Evolutionary conservation across 1,139 yeast species (phyloP), one percentile per base, ranked within the genome.

Genomic region (Hanseniaspora uvarum): DNA sequence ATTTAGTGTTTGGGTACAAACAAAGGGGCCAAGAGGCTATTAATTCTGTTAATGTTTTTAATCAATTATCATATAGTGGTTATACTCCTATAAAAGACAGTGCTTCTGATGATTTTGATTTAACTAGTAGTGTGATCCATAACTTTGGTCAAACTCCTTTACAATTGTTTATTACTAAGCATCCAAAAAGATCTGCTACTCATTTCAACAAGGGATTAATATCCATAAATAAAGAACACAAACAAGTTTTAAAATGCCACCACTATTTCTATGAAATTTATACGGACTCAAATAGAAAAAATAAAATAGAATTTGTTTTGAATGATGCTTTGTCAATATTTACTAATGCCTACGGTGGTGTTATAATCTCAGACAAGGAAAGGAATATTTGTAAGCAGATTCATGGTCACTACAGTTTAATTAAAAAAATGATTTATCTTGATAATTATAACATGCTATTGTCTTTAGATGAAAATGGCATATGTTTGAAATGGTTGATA

Each of bases 71-170:
- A 49, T 86, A 86, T 63, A 81, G 81, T 55, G 95, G 95, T 1
- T n/a, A 14, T 19, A 86, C 89, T 0, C 81, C 86, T 24, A 80
- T 86, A 63, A 69, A 86, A 54, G 95, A 85, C 59, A 74, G 72
- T 36, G 81, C 86, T 46, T 73, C 76, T 56, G 89, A 86, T 63
- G 86, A 81, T 38, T 75, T 82, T 58, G 72, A 80, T 38, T 92
- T 94, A 0, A 75, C 82, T 2, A 83, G 86, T 31, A 89, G 94
- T 1, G 83, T 84, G 63, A 86, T 86, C 47, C 89, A 86, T 63
- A 86, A 86, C 65, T 86, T 86, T 71, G 96, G 96, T 0, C 96
- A 86, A 64, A 86, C 95, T 0, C 96, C 96, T 0, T 64, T 75
- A 47, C 85, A 83, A 60, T 69, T 86, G 12, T 86, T 86, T 61